Evolutionary conservation across 2,329 filamentous ascomycete genomes (phyloP).

Genomic region (Aspergillus sp.): DNA sequence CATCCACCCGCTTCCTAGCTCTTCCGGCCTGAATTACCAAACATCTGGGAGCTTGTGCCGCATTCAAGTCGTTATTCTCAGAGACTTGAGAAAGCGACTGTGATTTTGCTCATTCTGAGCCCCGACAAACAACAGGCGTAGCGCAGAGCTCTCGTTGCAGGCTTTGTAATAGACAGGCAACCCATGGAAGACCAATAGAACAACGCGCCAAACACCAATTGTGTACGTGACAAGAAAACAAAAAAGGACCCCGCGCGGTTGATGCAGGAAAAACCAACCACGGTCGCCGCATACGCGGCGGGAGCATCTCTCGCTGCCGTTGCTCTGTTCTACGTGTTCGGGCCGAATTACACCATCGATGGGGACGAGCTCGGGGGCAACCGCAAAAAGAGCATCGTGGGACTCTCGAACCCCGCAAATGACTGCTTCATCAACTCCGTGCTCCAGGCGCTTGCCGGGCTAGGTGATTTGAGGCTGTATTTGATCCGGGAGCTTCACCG

Average conservation of each 20-base stretch:
- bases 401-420: constrained; percentile 86
- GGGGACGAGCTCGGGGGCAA: constrained; percentile 63
- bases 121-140: neutral
- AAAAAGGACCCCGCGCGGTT: constrained; percentile 11
- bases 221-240: neutral
- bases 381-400: constrained; percentile 84
- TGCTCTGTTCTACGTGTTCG: constrained; percentile 95
- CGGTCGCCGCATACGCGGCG: constrained; percentile 88
- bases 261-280: constrained; percentile 82
- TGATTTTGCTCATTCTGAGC: neutral
- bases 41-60: neutral
- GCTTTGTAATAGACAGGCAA: neutral
- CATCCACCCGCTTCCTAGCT: neutral
- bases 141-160: neutral
- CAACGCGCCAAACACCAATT: neutral
- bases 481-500: constrained; percentile 89
- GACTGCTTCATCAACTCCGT: constrained; percentile 98
- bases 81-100: neutral
- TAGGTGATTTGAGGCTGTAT: constrained; percentile 86
- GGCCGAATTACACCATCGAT: constrained; percentile 94
- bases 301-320: constrained; percentile 93
- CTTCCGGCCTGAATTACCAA: neutral
- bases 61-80: neutral
- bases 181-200: constrained; percentile 20
- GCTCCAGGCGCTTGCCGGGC: constrained; percentile 85